Evolutionary conservation across 2,329 filamentous ascomycete species (phyloP), one percentile per base, ranked within the genome.

Genomic region (Colletotrichum chrysophilum): DNA sequence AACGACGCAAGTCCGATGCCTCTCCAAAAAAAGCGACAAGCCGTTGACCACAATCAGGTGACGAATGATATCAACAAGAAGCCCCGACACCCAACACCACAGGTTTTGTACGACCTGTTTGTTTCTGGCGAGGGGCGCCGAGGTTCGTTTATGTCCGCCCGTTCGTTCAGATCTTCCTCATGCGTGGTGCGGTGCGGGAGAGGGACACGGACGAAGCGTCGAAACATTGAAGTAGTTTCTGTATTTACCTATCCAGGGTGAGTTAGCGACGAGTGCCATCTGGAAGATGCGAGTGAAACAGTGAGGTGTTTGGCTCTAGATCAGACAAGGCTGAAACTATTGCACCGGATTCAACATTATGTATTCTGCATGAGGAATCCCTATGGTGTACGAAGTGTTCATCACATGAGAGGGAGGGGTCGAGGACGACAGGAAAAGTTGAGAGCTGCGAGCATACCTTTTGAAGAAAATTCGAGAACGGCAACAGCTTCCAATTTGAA

Each of bases 281-380:
- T 71, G 62, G 38, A 76, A 78, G 55, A 67, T 77, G 70, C 66
- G 66, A 78, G 70, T 76, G 80, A 80, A 76, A 77, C 48, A 14
- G 13, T 78, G 74, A 74, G 64, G 78, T 78, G 70, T 68, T 76
- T 77, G 83, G 81, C 81, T 87, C 85, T 83, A 85, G 87, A 71
- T 92, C 91, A 92, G 91, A 92, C 90, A 92, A 92, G 91, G 91
- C 91, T 92, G 90, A 92, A 92, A 92, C 91, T 90, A 83, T 81
- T 83, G 85, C 87, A 89, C 89, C 87, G 85, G 85, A 87, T 85
- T 92, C 91, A 87, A 92, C 91, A 92, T 92, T 76, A 82, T 91
- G 80, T 91, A 86, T 92, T 92, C 89, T 89, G 91, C 85, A 91
- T 89, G 91, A 92, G 91, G 90, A 92, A 92, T 92, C 90, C 90